These are phyloP conservation scores for Tephrocybe sp. DNA, from an alignment of 768 basidiomycete species.

Conservation along the genomic window DNA sequence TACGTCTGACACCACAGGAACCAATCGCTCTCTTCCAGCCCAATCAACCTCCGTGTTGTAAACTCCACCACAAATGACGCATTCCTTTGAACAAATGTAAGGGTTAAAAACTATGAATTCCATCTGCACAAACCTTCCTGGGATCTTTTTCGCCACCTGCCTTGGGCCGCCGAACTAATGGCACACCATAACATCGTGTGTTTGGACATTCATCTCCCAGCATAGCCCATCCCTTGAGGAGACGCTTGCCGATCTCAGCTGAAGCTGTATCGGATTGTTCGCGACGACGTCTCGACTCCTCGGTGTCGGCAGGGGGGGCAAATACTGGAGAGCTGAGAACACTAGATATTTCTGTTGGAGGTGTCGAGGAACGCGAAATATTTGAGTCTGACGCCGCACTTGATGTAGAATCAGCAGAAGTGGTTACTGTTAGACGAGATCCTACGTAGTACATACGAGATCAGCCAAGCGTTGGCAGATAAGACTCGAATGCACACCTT, in stretches of 20 bases:
- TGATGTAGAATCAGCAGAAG: conserved; percentile 30
- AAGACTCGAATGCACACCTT: conserved; percentile 10
- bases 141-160: conserved; percentile 59
- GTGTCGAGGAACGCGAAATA: conserved; percentile 68
- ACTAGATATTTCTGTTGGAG: conserved; percentile 74
- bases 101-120: neutral
- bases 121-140: conserved; percentile 51
- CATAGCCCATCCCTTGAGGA: conserved; percentile 88
- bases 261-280: conserved; percentile 83
- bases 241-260: conserved; percentile 71
- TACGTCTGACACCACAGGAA: conserved; percentile 23
- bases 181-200: conserved; percentile 70
- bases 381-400: conserved; percentile 51
- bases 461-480: conserved; percentile 1
- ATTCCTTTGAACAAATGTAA: conserved; percentile 51
- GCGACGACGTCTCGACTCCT: conserved; percentile 64
- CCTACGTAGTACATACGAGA: conserved; percentile 9
- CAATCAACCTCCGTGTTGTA: conserved; percentile 57
- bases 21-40: conserved; percentile 47
- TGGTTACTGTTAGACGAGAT: conserved; percentile 8
- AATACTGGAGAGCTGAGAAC: conserved; percentile 62
- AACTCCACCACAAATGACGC: conserved; percentile 67
- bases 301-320: conserved; percentile 63
- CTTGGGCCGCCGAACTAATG: conserved; percentile 80
- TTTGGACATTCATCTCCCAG: conserved; percentile 84